These are phyloP conservation scores for Fusarium armeniacum DNA, from an alignment of 2,329 filamentous ascomycete species.

Conservation along the genomic window DNA sequence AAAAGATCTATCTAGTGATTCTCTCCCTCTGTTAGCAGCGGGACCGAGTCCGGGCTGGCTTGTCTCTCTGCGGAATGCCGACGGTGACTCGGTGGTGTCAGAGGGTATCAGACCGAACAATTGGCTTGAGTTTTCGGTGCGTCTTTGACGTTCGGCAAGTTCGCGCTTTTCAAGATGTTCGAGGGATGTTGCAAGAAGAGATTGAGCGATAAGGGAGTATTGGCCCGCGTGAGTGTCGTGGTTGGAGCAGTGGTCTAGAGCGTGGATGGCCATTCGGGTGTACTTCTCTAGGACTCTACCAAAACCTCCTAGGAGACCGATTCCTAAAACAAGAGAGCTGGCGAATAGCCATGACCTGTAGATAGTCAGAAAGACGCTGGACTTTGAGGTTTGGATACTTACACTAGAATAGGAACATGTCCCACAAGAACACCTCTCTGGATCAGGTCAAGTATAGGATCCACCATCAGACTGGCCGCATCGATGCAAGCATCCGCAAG, in stretches of 20 bases:
- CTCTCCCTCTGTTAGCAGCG: conserved; percentile 32
- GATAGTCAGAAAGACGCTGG: neutral
- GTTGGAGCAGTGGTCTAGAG: conserved; percentile 64
- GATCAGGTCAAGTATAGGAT: conserved; percentile 62
- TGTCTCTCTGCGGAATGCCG: conserved; percentile 23
- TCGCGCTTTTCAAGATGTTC: conserved; percentile 65
- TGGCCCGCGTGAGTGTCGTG: conserved; percentile 65
- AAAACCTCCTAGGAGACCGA: conserved; percentile 66
- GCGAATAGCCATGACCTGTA: conserved; percentile 68
- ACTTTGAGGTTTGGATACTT: conserved; percentile 41
- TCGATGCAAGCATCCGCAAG: conserved; percentile 69
- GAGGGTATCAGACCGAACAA: conserved; percentile 64
- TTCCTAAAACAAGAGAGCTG: conserved; percentile 65
- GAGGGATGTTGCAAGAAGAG: conserved; percentile 62
- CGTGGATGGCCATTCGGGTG: conserved; percentile 62
- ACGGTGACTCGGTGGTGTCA: conserved; percentile 30
- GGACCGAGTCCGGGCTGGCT: conserved; percentile 36
- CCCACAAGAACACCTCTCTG: conserved; percentile 59
- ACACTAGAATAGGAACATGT: conserved; percentile 65
- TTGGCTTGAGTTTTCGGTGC: conserved; percentile 66
- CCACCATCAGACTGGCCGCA: conserved; percentile 67
- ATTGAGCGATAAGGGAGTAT: conserved; percentile 67
- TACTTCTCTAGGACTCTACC: conserved; percentile 67
- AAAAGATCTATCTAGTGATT: conserved; percentile 49
- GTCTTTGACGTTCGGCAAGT: conserved; percentile 60